Evolutionary conservation across 352 stramenopile genomes (phyloP), one percentile per base, ranked within the genome.

Genomic region (Phytopythium boreale): DNA sequence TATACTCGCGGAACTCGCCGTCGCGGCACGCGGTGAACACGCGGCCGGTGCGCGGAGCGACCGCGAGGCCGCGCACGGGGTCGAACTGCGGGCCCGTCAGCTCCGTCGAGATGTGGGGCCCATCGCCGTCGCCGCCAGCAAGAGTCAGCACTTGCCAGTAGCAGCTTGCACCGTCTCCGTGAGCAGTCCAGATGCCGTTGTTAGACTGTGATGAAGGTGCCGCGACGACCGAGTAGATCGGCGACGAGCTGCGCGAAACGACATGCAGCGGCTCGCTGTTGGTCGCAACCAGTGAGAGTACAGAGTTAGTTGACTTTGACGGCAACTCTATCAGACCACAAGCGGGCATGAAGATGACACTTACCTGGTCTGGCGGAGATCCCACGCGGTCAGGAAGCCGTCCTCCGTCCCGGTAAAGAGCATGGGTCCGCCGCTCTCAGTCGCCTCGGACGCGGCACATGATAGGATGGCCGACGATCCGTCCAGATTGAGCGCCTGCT

Each of bases 81-180:
- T 93, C 84, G 61, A 86, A 93, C 22, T 79, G 62, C 27, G 84
- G 84, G 22, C 84, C 84, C 0, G 82, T 88, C 8, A 91, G 71
- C 57, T 85, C 72, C 5, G 72, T 88, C 2, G 63, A 67, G 12
- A 88, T 41, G 24, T 47, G 53, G 0, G 72, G 70, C 2, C 19
- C 58, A 22, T 55, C 41, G n/a, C 31, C 39, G n/a, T 10, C 37
- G 15, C 31, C 53, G 8, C 9, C 50, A 41, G 15, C 12, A 15
- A 41, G 15, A 6, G 53, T 47, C 31, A 82, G 20, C n/a, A 71
- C 59, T 49, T 50, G 77, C 84, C 84, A 93, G 43, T 75, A 78
- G 59, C 74, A 80, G 61, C 78, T 86, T 14, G 60, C 62, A 27
- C 84, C 82, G 39, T 93, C 82, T 6, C 76, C 75, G 27, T 89